Evolutionary conservation across 768 basidiomycete genomes (phyloP).

Genomic region (Ramaria sp.): DNA sequence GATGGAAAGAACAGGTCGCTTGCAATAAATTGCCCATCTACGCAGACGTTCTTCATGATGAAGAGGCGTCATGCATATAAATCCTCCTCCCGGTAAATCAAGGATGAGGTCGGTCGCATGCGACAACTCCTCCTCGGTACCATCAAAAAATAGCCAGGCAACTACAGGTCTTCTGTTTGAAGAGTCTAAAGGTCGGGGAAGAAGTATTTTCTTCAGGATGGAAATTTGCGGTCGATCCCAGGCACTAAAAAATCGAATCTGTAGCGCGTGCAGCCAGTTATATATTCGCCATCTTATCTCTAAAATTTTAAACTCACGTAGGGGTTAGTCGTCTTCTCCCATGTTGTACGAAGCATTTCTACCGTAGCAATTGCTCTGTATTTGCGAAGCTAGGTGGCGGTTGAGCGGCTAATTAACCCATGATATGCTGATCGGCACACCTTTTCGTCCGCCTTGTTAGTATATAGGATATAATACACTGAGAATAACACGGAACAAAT

Average conservation of each 20-base stretch:
- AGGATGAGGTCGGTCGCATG: constrained; percentile 72
- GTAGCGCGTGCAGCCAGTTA: constrained; percentile 8
- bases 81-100: constrained; percentile 94
- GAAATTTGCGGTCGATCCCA: constrained; percentile 47
- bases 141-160: constrained; percentile 73
- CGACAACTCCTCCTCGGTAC: constrained; percentile 49
- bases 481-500: constrained; percentile 79
- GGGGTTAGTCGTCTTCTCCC: constrained; percentile 96
- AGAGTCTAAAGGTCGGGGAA: constrained; percentile 72
- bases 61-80: constrained; percentile 90
- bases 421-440: constrained; percentile 28
- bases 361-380: constrained; percentile 91
- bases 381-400: constrained; percentile 56
- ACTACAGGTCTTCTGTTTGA: constrained; percentile 74
- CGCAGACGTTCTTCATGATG: constrained; percentile 93
- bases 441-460: constrained; percentile 93
- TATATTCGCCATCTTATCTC: not conserved
- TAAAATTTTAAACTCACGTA: constrained; percentile 43
- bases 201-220: constrained; percentile 62
- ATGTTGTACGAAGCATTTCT: constrained; percentile 90
- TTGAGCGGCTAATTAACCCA: not conserved
- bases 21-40: constrained; percentile 71
- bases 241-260: constrained; percentile 58
- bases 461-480: constrained; percentile 79
- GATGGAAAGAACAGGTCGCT: constrained; percentile 71